Percentiles rank a stretch among this genome's conserved stretches.
phyloP scores from a whole-genome alignment of 1,284 basidiomycete species.

The Apiotrichum montevideense region DNA sequence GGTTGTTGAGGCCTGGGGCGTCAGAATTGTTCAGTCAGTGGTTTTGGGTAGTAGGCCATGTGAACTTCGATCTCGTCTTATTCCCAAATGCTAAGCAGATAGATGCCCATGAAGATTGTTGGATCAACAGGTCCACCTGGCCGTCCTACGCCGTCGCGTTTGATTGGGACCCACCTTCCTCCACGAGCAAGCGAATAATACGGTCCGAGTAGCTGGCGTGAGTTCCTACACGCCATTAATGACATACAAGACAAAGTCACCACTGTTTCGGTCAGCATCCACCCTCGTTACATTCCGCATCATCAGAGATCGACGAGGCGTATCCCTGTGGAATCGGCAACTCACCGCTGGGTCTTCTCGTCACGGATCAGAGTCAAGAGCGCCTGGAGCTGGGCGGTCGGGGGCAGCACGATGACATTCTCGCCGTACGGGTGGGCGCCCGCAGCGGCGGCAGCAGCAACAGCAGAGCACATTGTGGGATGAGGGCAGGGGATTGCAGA shows the following conservation, averaged over 20 bases:
- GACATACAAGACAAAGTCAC: conserved; percentile 86
- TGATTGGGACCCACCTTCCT: conserved; percentile 50
- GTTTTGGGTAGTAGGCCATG: too few relatives aligned
- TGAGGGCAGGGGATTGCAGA: not conserved
- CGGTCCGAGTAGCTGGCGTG: conserved; percentile 52
- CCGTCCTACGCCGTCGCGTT: too few relatives aligned
- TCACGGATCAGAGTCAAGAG: conserved; percentile 92
- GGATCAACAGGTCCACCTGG: too few relatives aligned
- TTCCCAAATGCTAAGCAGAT: too few relatives aligned
- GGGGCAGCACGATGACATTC: conserved; percentile 43
- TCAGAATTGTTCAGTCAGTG: not conserved
- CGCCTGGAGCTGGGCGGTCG: conserved; percentile 85
- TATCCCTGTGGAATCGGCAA: not conserved
- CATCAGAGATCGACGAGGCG: too few relatives aligned
- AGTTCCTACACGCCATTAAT: not conserved
- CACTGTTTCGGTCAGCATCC: conserved; percentile 49
- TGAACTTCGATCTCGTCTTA: too few relatives aligned
- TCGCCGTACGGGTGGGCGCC: conserved; percentile 6
- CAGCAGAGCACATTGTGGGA: not conserved
- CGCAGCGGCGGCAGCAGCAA: not conserved
- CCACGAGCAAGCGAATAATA: conserved; percentile 57
- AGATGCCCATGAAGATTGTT: too few relatives aligned
- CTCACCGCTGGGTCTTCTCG: conserved; percentile 60
- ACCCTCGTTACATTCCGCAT: too few relatives aligned
- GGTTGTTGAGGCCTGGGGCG: conserved; percentile 73